Percentiles rank a stretch among this genome's conserved stretches.
phyloP scores from a whole-genome alignment of 1,139 yeast genomes.

The Saccharomycopsis phalli region DNA sequence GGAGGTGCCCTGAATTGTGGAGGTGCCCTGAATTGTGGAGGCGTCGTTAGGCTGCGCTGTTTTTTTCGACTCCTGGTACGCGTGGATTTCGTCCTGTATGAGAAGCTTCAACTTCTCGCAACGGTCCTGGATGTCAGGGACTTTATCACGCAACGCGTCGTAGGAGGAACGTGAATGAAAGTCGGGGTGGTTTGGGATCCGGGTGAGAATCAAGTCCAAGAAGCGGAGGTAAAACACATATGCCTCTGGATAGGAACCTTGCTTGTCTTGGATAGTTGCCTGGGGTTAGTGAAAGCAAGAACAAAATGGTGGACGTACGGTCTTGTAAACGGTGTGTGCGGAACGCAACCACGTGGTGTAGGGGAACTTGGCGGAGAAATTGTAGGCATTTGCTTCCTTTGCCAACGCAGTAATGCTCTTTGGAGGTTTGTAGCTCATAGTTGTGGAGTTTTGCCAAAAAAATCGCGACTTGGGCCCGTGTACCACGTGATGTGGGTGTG shows the following conservation, averaged over 20 bases:
- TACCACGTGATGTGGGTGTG: no score
- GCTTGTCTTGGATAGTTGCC: slow-evolving; percentile 10
- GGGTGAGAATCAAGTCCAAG: slow-evolving; percentile 10
- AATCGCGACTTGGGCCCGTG: no score
- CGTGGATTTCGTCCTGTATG: slow-evolving; percentile 16
- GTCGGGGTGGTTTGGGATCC: slow-evolving; percentile 17
- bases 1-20: background rate
- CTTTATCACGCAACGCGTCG: slow-evolving; percentile 5
- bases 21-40: no score
- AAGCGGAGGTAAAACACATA: slow-evolving; percentile 17
- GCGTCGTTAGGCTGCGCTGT: background rate
- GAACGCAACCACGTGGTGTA: slow-evolving; percentile 13
- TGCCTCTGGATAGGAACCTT: slow-evolving; percentile 16
- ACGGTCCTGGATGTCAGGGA: background rate
- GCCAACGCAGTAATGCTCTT: slow-evolving; percentile 11
- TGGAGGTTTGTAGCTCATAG: slow-evolving; percentile 14
- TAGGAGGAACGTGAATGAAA: slow-evolving; percentile 14
- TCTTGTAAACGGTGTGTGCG: slow-evolving; percentile 13
- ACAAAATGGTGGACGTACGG: slow-evolving; percentile 1
- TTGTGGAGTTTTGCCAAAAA: no score
- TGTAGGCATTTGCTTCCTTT: slow-evolving; percentile 11
- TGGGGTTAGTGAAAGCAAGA: slow-evolving; percentile 1
- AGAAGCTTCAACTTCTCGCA: slow-evolving; percentile 4
- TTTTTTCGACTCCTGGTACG: slow-evolving; percentile 7
- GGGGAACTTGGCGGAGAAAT: slow-evolving; percentile 8